These are phyloP conservation scores for Ceratobasidium sp. DNA, from an alignment of 1,284 basidiomycete species.

Conservation along the genomic window DNA sequence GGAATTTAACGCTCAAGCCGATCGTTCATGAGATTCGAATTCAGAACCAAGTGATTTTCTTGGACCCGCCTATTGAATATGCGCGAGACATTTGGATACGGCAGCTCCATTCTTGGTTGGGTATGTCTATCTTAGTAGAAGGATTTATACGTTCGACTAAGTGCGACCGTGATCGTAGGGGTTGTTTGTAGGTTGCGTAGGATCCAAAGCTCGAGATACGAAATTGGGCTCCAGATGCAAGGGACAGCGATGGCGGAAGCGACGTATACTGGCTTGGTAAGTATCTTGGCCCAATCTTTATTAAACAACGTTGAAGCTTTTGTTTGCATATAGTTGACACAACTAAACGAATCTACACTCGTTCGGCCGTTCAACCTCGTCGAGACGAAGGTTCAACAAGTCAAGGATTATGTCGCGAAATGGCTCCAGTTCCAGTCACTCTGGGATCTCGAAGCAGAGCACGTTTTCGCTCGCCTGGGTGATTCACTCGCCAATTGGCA, in stretches of 20 bases:
- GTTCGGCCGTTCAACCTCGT: constrained; percentile 88
- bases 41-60: constrained; percentile 98
- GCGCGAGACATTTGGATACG: constrained; percentile 92
- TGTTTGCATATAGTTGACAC: constrained; percentile 70
- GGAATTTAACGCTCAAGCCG: constrained; percentile 79
- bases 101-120: constrained; percentile 91
- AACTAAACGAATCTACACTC: constrained; percentile 80
- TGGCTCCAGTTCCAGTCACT: constrained; percentile 99
- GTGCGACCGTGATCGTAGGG: constrained; percentile 60
- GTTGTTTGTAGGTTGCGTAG: constrained; percentile 90
- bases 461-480: constrained; percentile 93
- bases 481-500: constrained; percentile 95
- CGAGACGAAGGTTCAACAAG: constrained; percentile 87
- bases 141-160: no score
- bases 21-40: constrained; percentile 96
- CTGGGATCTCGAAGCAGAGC: constrained; percentile 88
- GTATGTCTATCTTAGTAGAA: constrained; percentile 59
- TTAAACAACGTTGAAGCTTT: neutral
- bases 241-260: constrained; percentile 73
- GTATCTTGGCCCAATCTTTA: constrained; percentile 51
- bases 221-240: constrained; percentile 91
- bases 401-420: constrained; percentile 92
- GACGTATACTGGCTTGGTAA: constrained; percentile 85
- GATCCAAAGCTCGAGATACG: constrained; percentile 95
- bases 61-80: constrained; percentile 97